A percentile compares a stretch with the other conserved stretches of the same genome.
phyloP scores from a whole-genome alignment of 2,329 filamentous ascomycete genomes.

The Tolypocladium tropicale region DNA sequence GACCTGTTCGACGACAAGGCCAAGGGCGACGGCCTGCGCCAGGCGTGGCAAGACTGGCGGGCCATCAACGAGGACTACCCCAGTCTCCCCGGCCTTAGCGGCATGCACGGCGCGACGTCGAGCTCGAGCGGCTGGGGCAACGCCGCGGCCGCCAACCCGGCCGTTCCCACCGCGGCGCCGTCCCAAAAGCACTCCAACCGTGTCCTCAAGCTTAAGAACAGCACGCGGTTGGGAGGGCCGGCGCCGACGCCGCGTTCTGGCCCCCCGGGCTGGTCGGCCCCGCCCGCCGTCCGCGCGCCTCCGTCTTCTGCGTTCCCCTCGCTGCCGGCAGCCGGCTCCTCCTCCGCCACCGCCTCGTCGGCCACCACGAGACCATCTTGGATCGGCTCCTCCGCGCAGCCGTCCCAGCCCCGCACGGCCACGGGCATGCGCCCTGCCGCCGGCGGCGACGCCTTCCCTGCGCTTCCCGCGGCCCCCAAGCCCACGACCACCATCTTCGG shows the following conservation, averaged over 20 bases:
- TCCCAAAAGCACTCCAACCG: constrained; percentile 40
- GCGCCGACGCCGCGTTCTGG: constrained; percentile 5
- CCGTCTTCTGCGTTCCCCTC: constrained; percentile 33
- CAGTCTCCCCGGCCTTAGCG: constrained; percentile 65
- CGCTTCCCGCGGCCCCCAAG: constrained; percentile 69
- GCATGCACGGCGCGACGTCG: constrained; percentile 52
- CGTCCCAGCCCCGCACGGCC: constrained; percentile 19
- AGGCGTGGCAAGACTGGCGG: constrained; percentile 91
- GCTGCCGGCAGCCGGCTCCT: constrained; percentile 19
- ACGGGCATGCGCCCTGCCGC: constrained; percentile 11
- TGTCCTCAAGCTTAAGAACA: constrained; percentile 50
- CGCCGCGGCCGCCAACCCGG: constrained; percentile 49
- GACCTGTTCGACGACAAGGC: constrained; percentile 79
- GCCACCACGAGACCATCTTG: constrained; percentile 19
- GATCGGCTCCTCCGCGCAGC: constrained; percentile 23
- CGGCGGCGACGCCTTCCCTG: constrained; percentile 62
- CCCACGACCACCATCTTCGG: constrained; percentile 52
- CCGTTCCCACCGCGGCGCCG: constrained; percentile 24
- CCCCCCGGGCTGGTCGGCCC: constrained; percentile 13
- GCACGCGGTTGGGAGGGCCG: constrained; percentile 33
- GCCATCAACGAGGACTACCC: constrained; percentile 96
- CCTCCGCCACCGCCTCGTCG: constrained; percentile 9
- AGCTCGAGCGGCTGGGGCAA: constrained; percentile 48
- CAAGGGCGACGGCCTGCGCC: constrained; percentile 64
- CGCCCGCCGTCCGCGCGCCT: constrained; percentile 7